Evolutionary conservation across 257 asterid genomes (phyloP).

Genomic region (Solanum pimpinellifolium): DNA sequence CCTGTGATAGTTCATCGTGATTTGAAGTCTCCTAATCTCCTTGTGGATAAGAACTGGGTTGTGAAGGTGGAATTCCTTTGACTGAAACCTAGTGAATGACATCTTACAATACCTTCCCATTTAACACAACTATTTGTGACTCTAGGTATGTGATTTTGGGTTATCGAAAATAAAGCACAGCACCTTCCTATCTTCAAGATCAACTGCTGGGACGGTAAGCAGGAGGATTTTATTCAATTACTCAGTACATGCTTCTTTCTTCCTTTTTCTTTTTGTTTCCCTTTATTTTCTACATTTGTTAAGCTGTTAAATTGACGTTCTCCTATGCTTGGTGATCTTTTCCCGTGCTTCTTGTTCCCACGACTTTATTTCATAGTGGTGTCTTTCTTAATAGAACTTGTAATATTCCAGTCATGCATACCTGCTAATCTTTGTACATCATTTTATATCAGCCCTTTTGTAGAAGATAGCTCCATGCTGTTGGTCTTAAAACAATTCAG

Average conservation of each 20-base stretch:
- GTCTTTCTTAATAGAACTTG: conserved; percentile 17
- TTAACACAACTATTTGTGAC: conserved; percentile 8
- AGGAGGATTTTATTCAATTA: neutral
- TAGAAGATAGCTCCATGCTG: conserved; percentile 55
- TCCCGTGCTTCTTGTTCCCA: neutral
- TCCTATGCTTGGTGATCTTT: neutral
- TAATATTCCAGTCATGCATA: conserved; percentile 13
- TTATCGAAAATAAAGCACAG: conserved; percentile 83
- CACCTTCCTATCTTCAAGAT: conserved; percentile 90
- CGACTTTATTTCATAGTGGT: neutral
- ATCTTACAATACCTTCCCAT: neutral
- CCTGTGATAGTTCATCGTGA: conserved; percentile 95
- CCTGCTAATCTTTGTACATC: conserved; percentile 30
- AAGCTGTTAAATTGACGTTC: neutral
- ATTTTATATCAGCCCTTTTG: conserved; percentile 37
- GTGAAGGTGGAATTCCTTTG: conserved; percentile 60
- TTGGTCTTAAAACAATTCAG: conserved; percentile 45
- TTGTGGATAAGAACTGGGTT: conserved; percentile 94
- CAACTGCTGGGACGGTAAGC: conserved; percentile 98
- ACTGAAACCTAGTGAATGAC: neutral
- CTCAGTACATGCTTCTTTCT: neutral
- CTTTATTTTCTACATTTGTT: neutral
- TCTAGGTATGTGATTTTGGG: conserved; percentile 90
- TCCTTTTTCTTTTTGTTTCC: neutral
- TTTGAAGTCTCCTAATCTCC: conserved; percentile 95